Conservation (phyloP, 768 basidiomycete species). For the Pseudohyphozyma bogoriensis region DNA sequence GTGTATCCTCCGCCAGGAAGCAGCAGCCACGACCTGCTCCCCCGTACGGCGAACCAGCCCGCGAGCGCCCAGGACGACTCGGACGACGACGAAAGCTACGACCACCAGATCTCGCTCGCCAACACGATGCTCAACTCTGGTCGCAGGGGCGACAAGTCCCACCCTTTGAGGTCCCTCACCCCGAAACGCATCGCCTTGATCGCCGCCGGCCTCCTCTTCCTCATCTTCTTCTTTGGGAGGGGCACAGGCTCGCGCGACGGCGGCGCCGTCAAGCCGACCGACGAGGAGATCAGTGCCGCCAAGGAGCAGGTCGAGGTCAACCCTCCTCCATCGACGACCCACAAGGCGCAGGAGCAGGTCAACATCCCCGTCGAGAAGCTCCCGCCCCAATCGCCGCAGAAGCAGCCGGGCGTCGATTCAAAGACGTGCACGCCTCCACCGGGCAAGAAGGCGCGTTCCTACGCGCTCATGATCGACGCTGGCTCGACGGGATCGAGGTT, state of each 20-base stretch:
- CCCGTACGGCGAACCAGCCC: too few relatives aligned
- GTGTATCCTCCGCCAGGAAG: too few relatives aligned
- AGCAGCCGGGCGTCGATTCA: neutral
- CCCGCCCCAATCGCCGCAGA: slow-evolving; percentile 19
- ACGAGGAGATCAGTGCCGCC: neutral
- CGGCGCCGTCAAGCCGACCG: neutral
- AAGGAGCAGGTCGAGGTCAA: neutral
- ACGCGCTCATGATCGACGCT: slow-evolving; percentile 94
- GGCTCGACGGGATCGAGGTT: slow-evolving; percentile 95
- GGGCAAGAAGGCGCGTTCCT: slow-evolving; percentile 45
- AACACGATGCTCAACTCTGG: slow-evolving; percentile 3
- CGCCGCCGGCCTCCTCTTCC: slow-evolving; percentile 18
- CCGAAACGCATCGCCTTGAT: slow-evolving; percentile 23
- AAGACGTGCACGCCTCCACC: slow-evolving; percentile 20
- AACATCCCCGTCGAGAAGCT: slow-evolving; percentile 18
- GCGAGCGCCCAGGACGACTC: neutral
- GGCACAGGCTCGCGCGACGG: slow-evolving; percentile 4
- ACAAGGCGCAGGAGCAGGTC: neutral
- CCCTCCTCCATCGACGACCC: neutral
- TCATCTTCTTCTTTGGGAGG: slow-evolving; percentile 27
- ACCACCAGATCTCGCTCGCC: slow-evolving; percentile 12
- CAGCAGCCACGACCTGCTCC: too few relatives aligned
- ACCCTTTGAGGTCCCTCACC: slow-evolving; percentile 20
- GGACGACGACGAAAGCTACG: slow-evolving; percentile 8
- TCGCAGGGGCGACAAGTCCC: neutral